Evolutionary conservation across 345 rosid genomes (phyloP).

Genomic region (Linum lewisii): DNA sequence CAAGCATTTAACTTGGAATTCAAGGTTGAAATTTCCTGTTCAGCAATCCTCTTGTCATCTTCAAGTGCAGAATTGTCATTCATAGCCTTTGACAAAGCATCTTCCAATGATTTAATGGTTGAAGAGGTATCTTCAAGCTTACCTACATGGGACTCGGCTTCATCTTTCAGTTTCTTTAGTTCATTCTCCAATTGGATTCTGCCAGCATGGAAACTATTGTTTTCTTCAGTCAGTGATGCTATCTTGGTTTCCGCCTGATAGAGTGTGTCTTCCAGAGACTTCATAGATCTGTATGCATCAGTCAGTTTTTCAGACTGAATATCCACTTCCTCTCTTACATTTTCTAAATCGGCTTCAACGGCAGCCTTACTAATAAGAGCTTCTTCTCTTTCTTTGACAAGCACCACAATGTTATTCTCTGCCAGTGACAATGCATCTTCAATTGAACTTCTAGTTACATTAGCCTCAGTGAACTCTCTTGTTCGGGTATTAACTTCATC

Average conservation of each 20-base stretch:
- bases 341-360: constrained; percentile 47
- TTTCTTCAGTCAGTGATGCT: constrained; percentile 41
- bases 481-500: constrained; percentile 41
- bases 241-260: constrained; percentile 44
- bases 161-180: constrained; percentile 47
- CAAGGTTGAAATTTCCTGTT: constrained; percentile 51
- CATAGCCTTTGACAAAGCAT: constrained; percentile 44
- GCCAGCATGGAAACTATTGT: constrained; percentile 26
- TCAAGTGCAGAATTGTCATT: constrained; percentile 40
- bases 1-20: constrained; percentile 58
- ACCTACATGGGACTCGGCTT: constrained; percentile 26
- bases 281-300: constrained; percentile 47
- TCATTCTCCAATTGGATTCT: constrained; percentile 42
- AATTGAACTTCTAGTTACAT: constrained; percentile 39
- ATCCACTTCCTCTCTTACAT: constrained; percentile 37
- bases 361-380: constrained; percentile 41
- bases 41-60: constrained; percentile 45
- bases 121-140: constrained; percentile 38
- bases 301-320: constrained; percentile 39
- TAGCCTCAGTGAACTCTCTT: constrained; percentile 41
- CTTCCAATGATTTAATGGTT: constrained; percentile 53
- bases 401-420: constrained; percentile 40
- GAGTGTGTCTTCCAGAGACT: constrained; percentile 53
- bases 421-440: constrained; percentile 57
- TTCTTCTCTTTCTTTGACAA: constrained; percentile 63